Evolutionary conservation across 495 filamentous ascomycete genomes (phyloP).

Genomic region (Aspergillus steynii): DNA sequence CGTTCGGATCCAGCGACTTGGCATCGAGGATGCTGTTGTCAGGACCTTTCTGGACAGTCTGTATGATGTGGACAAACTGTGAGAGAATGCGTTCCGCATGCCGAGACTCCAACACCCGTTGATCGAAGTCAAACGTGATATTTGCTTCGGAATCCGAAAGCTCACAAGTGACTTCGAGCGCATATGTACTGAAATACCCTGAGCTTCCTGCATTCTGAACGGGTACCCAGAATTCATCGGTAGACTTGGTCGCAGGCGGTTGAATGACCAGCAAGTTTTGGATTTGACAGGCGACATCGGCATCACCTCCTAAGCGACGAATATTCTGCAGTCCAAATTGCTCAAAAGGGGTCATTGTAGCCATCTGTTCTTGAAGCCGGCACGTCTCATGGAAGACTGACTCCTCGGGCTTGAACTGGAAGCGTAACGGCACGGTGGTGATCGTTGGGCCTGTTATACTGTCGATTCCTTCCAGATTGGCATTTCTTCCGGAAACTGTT

Average conservation of each 20-base stretch:
- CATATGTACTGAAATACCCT: neutral
- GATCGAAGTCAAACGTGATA: neutral
- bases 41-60: neutral
- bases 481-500: neutral
- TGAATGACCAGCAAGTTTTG: neutral
- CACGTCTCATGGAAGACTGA: neutral
- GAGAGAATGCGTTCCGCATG: neutral
- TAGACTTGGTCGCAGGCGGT: neutral
- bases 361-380: neutral
- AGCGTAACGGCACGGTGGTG: neutral
- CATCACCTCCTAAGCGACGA: neutral
- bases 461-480: neutral
- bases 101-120: neutral
- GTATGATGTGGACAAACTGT: neutral
- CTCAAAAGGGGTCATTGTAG: neutral
- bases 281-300: neutral
- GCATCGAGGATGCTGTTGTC: neutral
- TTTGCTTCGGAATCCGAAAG: neutral
- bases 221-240: neutral
- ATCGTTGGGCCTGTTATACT: neutral
- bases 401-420: neutral
- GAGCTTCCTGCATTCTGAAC: neutral
- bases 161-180: neutral
- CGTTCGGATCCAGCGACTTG: neutral
- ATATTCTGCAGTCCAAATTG: neutral